These are phyloP conservation scores for Hypericum perforatum DNA, from an alignment of 345 rosid genomes.

Conservation along the genomic window DNA sequence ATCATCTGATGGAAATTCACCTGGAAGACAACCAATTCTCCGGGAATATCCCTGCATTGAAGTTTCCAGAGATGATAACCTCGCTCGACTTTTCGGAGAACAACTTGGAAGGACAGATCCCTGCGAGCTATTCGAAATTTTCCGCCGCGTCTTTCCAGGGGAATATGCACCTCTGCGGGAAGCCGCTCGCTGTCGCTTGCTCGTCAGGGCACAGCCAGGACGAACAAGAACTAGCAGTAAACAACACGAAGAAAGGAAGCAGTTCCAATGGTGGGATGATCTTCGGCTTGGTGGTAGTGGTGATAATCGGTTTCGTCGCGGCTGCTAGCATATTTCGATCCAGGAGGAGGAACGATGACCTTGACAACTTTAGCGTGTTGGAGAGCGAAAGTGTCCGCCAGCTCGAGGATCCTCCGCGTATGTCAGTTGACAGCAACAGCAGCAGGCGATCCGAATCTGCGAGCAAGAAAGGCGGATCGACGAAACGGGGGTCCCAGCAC, in stretches of 20 bases:
- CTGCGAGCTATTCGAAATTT: conserved; percentile 25
- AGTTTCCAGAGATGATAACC: conserved; percentile 10
- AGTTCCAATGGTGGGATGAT: neutral
- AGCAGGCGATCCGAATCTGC: conserved; percentile 16
- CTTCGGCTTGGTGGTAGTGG: conserved; percentile 3
- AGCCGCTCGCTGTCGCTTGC: conserved; percentile 29
- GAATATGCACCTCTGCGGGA: conserved; percentile 49
- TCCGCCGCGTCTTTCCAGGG: conserved; percentile 19
- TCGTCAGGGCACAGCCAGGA: neutral
- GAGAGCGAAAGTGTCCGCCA: conserved; percentile 32
- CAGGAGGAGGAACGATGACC: conserved; percentile 22
- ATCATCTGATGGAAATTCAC: conserved; percentile 49
- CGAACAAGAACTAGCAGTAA: neutral
- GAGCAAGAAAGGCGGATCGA: conserved; percentile 23
- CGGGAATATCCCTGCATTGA: conserved; percentile 44
- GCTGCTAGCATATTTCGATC: neutral
- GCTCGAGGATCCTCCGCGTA: conserved; percentile 20
- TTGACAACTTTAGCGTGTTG: conserved; percentile 37
- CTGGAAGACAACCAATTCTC: conserved; percentile 54
- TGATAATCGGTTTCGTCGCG: neutral
- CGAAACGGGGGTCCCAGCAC: conserved; percentile 4
- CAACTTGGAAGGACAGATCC: conserved; percentile 54
- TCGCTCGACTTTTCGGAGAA: conserved; percentile 47
- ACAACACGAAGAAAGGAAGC: neutral
- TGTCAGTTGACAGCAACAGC: conserved; percentile 25